A percentile compares a stretch with the other conserved stretches of the same genome.
Evolutionary conservation across 768 basidiomycete genomes (phyloP).

Genomic region (Lactarius deliciosus): DNA sequence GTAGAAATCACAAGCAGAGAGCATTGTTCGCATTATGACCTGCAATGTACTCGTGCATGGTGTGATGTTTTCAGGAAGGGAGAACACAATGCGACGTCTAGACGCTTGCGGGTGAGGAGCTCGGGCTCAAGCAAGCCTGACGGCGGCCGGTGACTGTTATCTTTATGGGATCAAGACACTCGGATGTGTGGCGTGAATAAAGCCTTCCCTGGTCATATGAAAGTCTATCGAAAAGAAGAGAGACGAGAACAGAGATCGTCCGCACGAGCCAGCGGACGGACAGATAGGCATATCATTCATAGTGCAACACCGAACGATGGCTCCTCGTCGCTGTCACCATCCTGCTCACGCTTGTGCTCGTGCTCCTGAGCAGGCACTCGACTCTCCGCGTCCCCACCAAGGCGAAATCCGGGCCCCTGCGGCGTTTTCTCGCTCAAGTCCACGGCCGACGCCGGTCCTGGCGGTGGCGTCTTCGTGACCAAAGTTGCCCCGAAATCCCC

Average conservation of each 20-base stretch:
- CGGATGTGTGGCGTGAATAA: not conserved
- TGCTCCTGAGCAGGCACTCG: not conserved
- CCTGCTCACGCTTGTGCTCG: not conserved
- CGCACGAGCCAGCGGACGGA: constrained; percentile 14
- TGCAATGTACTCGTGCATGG: not conserved
- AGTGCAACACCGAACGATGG: constrained; percentile 26
- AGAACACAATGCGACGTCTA: not conserved
- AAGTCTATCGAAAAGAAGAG: constrained; percentile 1
- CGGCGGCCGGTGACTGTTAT: not conserved
- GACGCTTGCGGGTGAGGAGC: not conserved
- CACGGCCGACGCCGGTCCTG: not conserved
- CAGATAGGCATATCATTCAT: constrained; percentile 2
- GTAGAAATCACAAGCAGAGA: not conserved
- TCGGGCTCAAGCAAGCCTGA: constrained; percentile 1
- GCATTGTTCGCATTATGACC: not conserved
- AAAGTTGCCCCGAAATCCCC: not conserved
- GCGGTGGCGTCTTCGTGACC: constrained; percentile 4
- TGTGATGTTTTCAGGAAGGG: not conserved
- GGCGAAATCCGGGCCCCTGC: constrained; percentile 1
- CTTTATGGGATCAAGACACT: not conserved
- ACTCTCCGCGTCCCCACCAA: not conserved
- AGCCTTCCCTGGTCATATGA: not conserved
- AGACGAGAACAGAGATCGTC: constrained; percentile 1
- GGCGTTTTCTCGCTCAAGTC: constrained; percentile 18
- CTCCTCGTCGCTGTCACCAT: constrained; percentile 20